Conservation (phyloP, 441 rosid genomes). For the Sinapis alba region DNA sequence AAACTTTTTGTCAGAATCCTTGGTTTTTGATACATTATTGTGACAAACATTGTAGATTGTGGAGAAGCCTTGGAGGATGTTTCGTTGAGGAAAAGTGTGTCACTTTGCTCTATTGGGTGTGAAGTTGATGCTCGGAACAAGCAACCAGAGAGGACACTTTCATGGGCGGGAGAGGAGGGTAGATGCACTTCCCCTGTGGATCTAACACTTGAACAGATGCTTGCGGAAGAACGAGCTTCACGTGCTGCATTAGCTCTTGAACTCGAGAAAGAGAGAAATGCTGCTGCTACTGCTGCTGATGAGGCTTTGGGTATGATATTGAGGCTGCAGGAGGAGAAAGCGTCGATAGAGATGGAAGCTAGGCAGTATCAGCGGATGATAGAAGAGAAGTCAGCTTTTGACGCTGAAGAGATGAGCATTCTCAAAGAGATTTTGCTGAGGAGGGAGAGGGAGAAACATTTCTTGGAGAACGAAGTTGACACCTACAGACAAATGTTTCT, state of each 20-base stretch:
- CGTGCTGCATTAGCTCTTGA: conserved; percentile 55
- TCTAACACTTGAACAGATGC: conserved; percentile 46
- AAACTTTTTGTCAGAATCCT: background rate
- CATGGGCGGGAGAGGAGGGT: conserved; percentile 41
- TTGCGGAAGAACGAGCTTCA: conserved; percentile 51
- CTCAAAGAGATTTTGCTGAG: conserved; percentile 76
- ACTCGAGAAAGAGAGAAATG: conserved; percentile 80
- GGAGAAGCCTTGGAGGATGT: conserved; percentile 40
- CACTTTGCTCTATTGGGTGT: conserved; percentile 41
- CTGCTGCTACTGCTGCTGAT: conserved; percentile 78
- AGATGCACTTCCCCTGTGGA: conserved; percentile 31
- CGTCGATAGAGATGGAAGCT: conserved; percentile 68
- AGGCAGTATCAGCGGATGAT: conserved; percentile 78
- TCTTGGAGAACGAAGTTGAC: conserved; percentile 81
- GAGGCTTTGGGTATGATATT: conserved; percentile 81
- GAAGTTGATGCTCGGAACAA: conserved; percentile 29
- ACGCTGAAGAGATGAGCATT: conserved; percentile 81
- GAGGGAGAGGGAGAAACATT: conserved; percentile 81
- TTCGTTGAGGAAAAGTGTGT: conserved; percentile 35
- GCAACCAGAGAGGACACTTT: conserved; percentile 32
- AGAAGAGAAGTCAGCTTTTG: conserved; percentile 77
- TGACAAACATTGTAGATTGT: conserved; percentile 43
- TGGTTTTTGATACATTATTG: background rate
- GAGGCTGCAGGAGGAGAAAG: conserved; percentile 66
- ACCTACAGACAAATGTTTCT: conserved; percentile 55